Conservation (phyloP, 73 alveolate genomes). For the Paramecium octaurelia region DNA sequence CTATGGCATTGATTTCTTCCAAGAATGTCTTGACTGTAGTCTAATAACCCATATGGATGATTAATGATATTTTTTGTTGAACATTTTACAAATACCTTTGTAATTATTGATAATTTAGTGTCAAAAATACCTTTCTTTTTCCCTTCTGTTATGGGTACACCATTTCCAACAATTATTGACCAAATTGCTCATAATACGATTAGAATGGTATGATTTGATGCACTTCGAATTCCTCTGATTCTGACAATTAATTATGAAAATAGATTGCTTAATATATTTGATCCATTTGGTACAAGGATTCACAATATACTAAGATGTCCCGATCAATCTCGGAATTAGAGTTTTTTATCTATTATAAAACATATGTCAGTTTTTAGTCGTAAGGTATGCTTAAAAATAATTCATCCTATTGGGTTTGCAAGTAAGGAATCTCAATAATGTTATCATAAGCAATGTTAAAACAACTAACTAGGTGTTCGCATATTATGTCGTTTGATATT, state of each 20-base stretch:
- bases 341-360: not conserved
- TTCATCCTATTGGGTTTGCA: not conserved
- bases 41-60: slow-evolving; percentile 24
- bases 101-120: not conserved
- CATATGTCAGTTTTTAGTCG: not conserved
- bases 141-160: not conserved
- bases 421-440: not conserved
- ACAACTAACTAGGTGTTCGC: not conserved
- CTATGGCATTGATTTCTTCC: not conserved
- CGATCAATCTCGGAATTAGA: not conserved
- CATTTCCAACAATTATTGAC: not conserved
- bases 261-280: not conserved
- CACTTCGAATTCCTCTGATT: not conserved
- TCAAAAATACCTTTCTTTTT: not conserved
- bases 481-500: not conserved
- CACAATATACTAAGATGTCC: slow-evolving; percentile 1
- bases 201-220: not conserved
- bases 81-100: not conserved
- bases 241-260: not conserved
- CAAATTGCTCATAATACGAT: not conserved
- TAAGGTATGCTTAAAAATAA: not conserved
- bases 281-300: not conserved
- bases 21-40: not conserved
- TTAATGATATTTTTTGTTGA: not conserved
- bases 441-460: not conserved